Percentiles rank a stretch among this genome's conserved stretches.
phyloP scores from a whole-genome alignment of 345 rosid species.

The Acer campestre region DNA sequence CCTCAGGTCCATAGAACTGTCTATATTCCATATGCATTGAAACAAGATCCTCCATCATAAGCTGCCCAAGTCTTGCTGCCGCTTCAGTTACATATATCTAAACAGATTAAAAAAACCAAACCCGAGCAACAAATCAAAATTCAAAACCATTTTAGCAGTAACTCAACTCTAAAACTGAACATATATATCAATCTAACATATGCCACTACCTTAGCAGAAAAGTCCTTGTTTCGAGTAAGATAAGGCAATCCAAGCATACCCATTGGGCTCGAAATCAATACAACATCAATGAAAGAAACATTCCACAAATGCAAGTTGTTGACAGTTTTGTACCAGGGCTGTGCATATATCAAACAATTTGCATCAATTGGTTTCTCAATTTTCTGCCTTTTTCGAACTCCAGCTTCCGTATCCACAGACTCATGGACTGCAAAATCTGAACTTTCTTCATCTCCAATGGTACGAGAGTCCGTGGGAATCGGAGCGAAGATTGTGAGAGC shows the following conservation, averaged over 20 bases:
- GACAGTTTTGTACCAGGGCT: conserved; percentile 85
- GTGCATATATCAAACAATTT: conserved; percentile 52
- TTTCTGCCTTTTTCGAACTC: conserved; percentile 45
- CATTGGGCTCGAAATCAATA: conserved; percentile 73
- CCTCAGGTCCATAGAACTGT: conserved; percentile 57
- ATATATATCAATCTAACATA: background rate
- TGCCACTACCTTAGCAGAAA: conserved; percentile 72
- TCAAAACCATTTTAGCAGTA: background rate
- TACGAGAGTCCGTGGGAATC: conserved; percentile 34
- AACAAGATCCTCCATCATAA: conserved; percentile 90
- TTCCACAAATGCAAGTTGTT: conserved; percentile 79
- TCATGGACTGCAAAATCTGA: conserved; percentile 16
- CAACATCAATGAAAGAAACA: conserved; percentile 68
- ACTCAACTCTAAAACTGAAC: conserved; percentile 10
- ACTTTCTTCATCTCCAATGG: conserved; percentile 21
- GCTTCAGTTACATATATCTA: conserved; percentile 82
- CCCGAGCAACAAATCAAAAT: conserved; percentile 21
- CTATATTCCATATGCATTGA: conserved; percentile 69
- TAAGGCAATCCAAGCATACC: conserved; percentile 89
- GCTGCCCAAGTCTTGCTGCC: conserved; percentile 70
- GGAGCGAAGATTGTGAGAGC: conserved; percentile 71
- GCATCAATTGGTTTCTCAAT: conserved; percentile 41
- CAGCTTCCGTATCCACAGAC: conserved; percentile 27
- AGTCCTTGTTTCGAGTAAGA: conserved; percentile 58
- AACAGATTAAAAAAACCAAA: conserved; percentile 22